Base-by-base conservation (phyloP, 2,329 filamentous ascomycete species). In the Fusarium subglutinans region DNA sequence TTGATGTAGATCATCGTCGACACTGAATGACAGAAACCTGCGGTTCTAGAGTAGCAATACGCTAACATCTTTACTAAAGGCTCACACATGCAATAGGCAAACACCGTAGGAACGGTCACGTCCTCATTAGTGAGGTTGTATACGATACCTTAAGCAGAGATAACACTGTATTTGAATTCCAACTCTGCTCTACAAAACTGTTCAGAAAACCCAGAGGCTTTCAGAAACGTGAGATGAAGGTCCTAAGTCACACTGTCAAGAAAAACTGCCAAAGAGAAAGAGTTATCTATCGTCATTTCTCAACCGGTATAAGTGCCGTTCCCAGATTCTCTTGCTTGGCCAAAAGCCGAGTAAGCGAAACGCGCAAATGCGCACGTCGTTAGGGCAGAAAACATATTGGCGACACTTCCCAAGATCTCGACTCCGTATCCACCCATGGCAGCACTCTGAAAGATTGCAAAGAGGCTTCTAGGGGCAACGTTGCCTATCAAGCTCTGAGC, bases 31-130 rank as follows among this genome's bases (percentile, higher is more conserved):
- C 20, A n/a, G 8, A 2, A 9, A 43, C 1, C 13, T n/a, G 22
- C 14, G 14, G 15, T 10, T 1, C 22, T 10, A 15, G 40, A 15
- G 22, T 10, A 43, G 14, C 8, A 43, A 9, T 3, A 43, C 40
- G 40, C 15, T 6, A 43, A n/a, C 2, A 1, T n/a, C 6, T n/a
- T 43, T 1, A n/a, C 22, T 6, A 2, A n/a, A 43, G 1, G 40
- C 26, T 5, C 9, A 15, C 9, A 48, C 13, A 28, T 48, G 26
- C 20, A 48, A 22, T 13, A 22, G 20, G 9, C 8, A 50, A 33
- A 50, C 28, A 18, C 10, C 14, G 15, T 5, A n/a, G 22, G n/a
- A 41, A n/a, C 17, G 5, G 17, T 22, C 22, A 33, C 22, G 20
- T 30, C 14, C 22, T 17, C 12, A 9, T 33, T 14, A 51, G 9